Evolutionary conservation across 257 asterid species (phyloP).

Genomic region (Plantago elongata): DNA sequence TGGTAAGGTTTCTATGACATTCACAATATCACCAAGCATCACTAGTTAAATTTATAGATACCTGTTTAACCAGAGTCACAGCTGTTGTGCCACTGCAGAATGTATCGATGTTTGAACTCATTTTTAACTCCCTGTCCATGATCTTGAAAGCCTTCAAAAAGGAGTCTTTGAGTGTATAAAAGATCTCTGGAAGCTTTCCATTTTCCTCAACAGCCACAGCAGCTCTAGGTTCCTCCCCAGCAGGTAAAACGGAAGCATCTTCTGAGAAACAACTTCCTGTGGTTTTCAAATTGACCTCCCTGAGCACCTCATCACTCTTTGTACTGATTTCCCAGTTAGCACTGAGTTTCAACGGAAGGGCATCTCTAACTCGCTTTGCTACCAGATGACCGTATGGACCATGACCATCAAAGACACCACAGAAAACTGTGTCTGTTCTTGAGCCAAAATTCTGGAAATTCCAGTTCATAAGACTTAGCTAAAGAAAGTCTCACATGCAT

Average conservation of each 20-base stretch:
- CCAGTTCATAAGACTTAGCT: slow-evolving; percentile 24
- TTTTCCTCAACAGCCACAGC: slow-evolving; percentile 47
- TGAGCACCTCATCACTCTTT: slow-evolving; percentile 57
- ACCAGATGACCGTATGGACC: slow-evolving; percentile 96
- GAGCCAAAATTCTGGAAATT: slow-evolving; percentile 77
- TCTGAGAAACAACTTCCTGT: slow-evolving; percentile 44
- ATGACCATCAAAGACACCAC: slow-evolving; percentile 94
- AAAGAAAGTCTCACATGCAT: background rate
- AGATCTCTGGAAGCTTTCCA: slow-evolving; percentile 52
- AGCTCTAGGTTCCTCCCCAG: slow-evolving; percentile 52
- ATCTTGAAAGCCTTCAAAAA: slow-evolving; percentile 78
- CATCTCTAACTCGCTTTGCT: slow-evolving; percentile 83
- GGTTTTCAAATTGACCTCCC: slow-evolving; percentile 53
- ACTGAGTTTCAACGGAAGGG: slow-evolving; percentile 76
- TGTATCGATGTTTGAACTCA: slow-evolving; percentile 62
- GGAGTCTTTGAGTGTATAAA: slow-evolving; percentile 68
- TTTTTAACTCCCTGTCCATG: slow-evolving; percentile 84
- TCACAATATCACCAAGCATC: slow-evolving; percentile 10
- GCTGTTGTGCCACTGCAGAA: slow-evolving; percentile 97
- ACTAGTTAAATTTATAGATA: slow-evolving; percentile 14
- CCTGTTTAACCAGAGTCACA: slow-evolving; percentile 91
- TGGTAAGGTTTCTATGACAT: slow-evolving; percentile 1
- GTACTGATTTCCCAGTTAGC: slow-evolving; percentile 73
- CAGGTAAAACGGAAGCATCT: slow-evolving; percentile 43
- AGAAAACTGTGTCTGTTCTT: slow-evolving; percentile 80